Evolutionary conservation across 306 rosid species (phyloP), one percentile per base, ranked within the genome.

Genomic region (Rosa multiflora): DNA sequence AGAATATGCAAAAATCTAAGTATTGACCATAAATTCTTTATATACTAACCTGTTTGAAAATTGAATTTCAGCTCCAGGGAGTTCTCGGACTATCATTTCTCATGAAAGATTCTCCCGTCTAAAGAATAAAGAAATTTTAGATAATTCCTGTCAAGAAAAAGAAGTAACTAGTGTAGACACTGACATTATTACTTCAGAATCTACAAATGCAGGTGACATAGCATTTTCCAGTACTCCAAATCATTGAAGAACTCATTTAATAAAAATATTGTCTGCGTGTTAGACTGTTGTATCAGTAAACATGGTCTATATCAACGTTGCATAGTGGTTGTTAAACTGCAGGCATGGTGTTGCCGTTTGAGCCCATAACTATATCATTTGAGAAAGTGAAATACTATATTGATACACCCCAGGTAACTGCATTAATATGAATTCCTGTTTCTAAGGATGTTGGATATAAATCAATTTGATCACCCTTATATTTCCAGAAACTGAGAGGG

Each of bases 41-140:
- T 21, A 67, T 44, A 44, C 53, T 48, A 40, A 35, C 10, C 52
- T 37, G 56, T 55, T 29, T 76, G 42, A 2, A 58, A 58, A 8
- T n/a, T 48, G 4, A 29, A 29, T 29, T 29, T 29, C 32, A 29
- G 32, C 89, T 77, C 85, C 91, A 13, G 82, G 81, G 61, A 82
- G 91, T 71, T 83, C 89, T 64, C 86, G 84, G 47, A 53, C 80
- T 69, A 82, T 82, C 69, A 56, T 89, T 73, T 83, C 3, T 29
- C 32, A 29, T 29, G 32, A 29, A 29, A 29, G 32, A 29, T 29
- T 29, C 32, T 29, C 32, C 32, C 75, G 73, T 77, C 77, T 85
- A 51, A 86, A 83, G 80, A 81, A 58, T 80, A 71, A 79, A 13
- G 83, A 85, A 78, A 49, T 40, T 40, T 40, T 40, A 69, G 53